phyloP scores from a whole-genome alignment of 2,329 filamentous ascomycete genomes.

The Colletotrichum orchidophilum region DNA sequence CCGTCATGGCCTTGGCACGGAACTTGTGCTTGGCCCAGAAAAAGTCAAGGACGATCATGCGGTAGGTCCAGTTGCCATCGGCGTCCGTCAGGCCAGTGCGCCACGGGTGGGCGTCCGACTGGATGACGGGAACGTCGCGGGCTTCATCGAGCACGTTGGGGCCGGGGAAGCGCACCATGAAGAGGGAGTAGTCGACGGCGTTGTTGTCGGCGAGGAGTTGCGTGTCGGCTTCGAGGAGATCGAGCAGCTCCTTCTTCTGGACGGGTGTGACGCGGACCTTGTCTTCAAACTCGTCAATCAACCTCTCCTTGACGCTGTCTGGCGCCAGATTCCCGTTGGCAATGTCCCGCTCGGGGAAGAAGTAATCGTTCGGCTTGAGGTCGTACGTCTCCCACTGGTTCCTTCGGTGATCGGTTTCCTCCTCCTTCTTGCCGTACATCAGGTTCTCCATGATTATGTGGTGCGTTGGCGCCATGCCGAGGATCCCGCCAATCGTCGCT shows the following conservation, averaged over 20 bases:
- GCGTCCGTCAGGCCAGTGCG: constrained; percentile 67
- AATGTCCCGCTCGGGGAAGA: constrained; percentile 79
- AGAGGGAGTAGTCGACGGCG: constrained; percentile 80
- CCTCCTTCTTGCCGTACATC: constrained; percentile 65
- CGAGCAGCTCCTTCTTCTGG: constrained; percentile 65
- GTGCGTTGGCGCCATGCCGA: constrained; percentile 72
- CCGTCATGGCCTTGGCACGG: constrained; percentile 72
- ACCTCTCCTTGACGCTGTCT: constrained; percentile 70
- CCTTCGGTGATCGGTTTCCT: constrained; percentile 45
- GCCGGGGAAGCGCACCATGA: constrained; percentile 64
- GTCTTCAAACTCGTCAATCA: constrained; percentile 75
- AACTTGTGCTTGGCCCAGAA: constrained; percentile 81
- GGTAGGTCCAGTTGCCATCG: constrained; percentile 73
- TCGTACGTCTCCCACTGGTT: constrained; percentile 76
- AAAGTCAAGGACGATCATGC: constrained; percentile 76
- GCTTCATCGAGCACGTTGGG: constrained; percentile 23
- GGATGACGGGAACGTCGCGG: constrained; percentile 50
- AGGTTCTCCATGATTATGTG: constrained; percentile 85
- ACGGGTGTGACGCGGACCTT: constrained; percentile 66
- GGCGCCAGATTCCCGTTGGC: constrained; percentile 70
- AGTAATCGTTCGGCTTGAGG: constrained; percentile 78
- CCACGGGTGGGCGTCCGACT: constrained; percentile 55
- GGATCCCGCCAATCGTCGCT: constrained; percentile 64
- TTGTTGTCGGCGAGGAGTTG: constrained; percentile 69
- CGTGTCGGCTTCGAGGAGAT: constrained; percentile 68